These are phyloP conservation scores for Picea sitchensis DNA, from an alignment of 75 land plant species.

Conservation along the genomic window DNA sequence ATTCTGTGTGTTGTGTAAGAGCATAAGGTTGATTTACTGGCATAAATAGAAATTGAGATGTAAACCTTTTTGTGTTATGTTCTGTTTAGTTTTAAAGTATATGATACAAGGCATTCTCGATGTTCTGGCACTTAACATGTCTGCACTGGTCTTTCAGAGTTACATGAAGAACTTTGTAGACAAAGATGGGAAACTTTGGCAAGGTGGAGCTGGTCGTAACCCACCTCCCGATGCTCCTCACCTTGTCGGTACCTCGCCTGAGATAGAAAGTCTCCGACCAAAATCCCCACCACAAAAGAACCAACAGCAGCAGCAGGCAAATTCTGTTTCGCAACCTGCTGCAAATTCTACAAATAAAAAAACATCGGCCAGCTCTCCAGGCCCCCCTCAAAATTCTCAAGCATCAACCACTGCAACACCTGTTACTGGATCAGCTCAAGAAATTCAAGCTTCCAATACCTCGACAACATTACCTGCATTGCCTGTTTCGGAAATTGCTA, in stretches of 20 bases:
- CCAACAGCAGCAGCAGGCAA: constrained; percentile 65
- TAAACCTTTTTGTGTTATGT: not conserved
- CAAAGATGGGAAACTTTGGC: constrained; percentile 97
- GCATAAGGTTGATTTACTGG: not conserved
- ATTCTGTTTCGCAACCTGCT: constrained; percentile 47
- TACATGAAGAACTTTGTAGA: constrained; percentile 76
- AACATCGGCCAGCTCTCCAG: constrained; percentile 46
- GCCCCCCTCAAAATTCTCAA: constrained; percentile 29
- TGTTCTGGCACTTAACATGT: not conserved
- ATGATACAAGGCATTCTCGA: not conserved
- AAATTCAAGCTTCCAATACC: constrained; percentile 9
- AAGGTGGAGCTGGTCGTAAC: constrained; percentile 95
- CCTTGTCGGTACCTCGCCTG: constrained; percentile 84
- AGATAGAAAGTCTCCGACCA: constrained; percentile 92
- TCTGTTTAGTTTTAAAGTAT: not conserved
- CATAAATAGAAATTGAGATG: not conserved
- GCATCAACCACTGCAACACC: constrained; percentile 18
- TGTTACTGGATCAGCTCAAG: constrained; percentile 20
- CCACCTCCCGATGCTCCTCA: constrained; percentile 98
- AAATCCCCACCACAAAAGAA: constrained; percentile 91
- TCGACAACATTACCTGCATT: not conserved
- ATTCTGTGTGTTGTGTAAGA: not conserved
- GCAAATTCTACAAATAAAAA: constrained; percentile 59
- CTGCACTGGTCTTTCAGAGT: constrained; percentile 26
- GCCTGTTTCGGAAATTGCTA: constrained; percentile 7